phyloP scores from a whole-genome alignment of 2,329 filamentous ascomycete genomes.

The Clarireedia sp. region DNA sequence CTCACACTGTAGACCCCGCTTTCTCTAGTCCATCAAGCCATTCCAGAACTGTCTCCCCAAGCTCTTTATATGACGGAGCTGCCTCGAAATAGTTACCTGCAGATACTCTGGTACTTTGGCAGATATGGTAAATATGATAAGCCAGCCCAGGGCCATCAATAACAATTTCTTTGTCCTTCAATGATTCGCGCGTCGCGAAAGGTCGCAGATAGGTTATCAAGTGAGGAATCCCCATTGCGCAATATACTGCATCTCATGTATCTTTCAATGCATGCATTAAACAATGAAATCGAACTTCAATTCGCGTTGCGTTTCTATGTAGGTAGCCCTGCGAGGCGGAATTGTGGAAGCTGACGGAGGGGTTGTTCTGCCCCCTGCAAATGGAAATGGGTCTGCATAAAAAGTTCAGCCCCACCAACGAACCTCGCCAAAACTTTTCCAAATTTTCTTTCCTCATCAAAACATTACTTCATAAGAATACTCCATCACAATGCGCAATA shows the following conservation, averaged over 20 bases:
- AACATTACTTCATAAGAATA: neutral
- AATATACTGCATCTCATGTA: constrained; percentile 15
- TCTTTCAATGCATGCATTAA: neutral
- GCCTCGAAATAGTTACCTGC: constrained; percentile 40
- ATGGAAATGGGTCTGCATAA: neutral
- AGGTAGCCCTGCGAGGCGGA: neutral
- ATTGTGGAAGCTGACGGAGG: neutral
- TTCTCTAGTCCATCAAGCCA: constrained; percentile 56
- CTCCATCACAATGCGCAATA: constrained; percentile 48
- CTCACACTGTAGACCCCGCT: constrained; percentile 53
- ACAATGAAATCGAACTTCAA: too few species aligned
- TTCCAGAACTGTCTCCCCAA: constrained; percentile 49
- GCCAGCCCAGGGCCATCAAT: constrained; percentile 77
- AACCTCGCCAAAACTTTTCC: constrained; percentile 3
- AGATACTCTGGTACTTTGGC: constrained; percentile 35
- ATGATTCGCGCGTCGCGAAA: constrained; percentile 37
- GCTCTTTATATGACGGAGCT: constrained; percentile 53
- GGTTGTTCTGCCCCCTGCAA: neutral
- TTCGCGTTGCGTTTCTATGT: too few species aligned
- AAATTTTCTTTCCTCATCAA: constrained; percentile 9
- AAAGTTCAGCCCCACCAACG: neutral
- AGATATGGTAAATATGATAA: constrained; percentile 59
- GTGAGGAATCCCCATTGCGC: constrained; percentile 50
- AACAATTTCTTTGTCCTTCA: constrained; percentile 39
- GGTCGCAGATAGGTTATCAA: constrained; percentile 46